A percentile compares a stretch with the other conserved stretches of the same genome.
Conservation (phyloP, 306 rosid species). For the Lathyrus tuberosus region DNA sequence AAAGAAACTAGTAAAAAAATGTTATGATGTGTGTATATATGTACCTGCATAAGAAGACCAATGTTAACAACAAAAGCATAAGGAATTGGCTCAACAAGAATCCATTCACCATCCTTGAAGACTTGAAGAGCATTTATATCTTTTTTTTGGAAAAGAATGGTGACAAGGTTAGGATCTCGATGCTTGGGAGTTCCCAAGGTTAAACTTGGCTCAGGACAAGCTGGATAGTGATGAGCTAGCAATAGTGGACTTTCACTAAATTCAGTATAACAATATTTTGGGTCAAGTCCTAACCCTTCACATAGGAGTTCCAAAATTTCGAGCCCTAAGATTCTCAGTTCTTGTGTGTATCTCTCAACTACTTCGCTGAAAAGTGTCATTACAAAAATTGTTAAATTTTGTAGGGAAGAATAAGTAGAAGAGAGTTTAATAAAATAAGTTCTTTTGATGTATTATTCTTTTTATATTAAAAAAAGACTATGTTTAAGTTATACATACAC, state of each 20-base stretch:
- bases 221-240: conserved; percentile 62
- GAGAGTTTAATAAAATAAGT: too few relatives aligned
- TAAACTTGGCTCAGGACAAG: conserved; percentile 71
- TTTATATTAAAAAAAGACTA: too few relatives aligned
- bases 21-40: too few relatives aligned
- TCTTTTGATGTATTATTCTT: too few relatives aligned
- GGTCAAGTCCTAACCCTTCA: conserved; percentile 62
- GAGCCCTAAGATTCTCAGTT: conserved; percentile 42
- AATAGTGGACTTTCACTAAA: conserved; percentile 45
- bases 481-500: too few relatives aligned
- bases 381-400: too few relatives aligned
- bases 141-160: conserved; percentile 61
- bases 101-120: conserved; percentile 54
- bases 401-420: too few relatives aligned
- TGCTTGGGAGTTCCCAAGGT: conserved; percentile 65
- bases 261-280: conserved; percentile 44
- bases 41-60: conserved; percentile 45
- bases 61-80: conserved; percentile 54
- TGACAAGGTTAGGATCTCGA: conserved; percentile 60
- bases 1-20: not conserved
- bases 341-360: conserved; percentile 43
- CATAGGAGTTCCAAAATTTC: conserved; percentile 55
- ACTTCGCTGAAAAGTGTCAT: conserved; percentile 50
- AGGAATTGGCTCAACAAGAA: conserved; percentile 52
- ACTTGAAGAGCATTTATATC: conserved; percentile 60